Percentiles rank a stretch among this genome's conserved stretches.
Conservation (phyloP, 208 protist genomes). For the Vickermania ingenoplastis region DNA sequence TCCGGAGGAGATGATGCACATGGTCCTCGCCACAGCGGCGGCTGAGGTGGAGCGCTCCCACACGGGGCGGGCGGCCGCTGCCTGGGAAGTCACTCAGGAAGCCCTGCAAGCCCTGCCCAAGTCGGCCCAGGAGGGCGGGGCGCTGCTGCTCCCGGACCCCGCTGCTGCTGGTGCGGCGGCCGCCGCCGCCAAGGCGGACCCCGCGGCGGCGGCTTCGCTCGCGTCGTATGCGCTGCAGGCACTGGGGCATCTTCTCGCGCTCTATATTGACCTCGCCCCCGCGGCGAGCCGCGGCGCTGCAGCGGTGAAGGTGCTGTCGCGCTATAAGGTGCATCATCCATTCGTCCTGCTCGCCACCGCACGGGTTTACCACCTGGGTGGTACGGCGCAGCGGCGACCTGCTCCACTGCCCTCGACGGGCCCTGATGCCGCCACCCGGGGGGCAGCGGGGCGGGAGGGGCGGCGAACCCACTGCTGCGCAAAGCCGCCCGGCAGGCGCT, state of each 20-base stretch:
- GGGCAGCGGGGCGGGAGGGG: no score
- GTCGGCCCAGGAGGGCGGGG: not conserved
- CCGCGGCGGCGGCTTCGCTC: not conserved
- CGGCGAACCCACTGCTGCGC: not conserved
- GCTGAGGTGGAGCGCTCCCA: not conserved
- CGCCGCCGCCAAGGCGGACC: not conserved
- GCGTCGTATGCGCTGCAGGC: conserved; percentile 1
- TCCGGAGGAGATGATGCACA: not conserved
- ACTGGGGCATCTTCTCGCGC: conserved; percentile 42
- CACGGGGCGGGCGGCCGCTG: not conserved
- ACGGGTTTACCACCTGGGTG: conserved; percentile 56
- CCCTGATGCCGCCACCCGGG: no score
- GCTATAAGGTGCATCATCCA: conserved; percentile 59
- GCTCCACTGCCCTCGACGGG: not conserved
- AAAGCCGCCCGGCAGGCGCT: conserved; percentile 42
- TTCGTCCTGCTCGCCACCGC: conserved; percentile 58
- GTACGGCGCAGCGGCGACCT: conserved; percentile 33
- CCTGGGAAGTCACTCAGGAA: not conserved
- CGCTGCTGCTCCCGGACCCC: not conserved
- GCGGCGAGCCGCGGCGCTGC: conserved; percentile 38
- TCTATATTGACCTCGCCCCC: conserved; percentile 54
- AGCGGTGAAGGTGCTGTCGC: conserved; percentile 57
- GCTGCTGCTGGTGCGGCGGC: not conserved
- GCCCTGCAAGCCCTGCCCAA: not conserved
- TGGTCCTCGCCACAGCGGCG: not conserved